phyloP scores from a whole-genome alignment of 129 eudicot species.

The Heracleum sosnowskyi region DNA sequence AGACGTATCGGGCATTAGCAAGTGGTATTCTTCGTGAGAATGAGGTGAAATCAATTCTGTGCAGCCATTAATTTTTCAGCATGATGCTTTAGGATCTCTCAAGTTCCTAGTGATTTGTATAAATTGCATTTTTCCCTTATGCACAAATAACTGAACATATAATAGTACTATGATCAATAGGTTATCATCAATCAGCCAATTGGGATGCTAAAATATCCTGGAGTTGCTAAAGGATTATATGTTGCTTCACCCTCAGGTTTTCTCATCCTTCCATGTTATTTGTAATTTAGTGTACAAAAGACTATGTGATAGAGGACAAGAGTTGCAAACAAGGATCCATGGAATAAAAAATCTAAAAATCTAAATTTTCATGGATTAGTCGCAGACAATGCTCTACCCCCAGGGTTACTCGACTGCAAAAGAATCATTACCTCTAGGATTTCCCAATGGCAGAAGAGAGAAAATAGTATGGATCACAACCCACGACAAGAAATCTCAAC shows the following conservation, averaged over 20 bases:
- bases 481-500: neutral
- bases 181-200: conserved; percentile 68
- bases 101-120: neutral
- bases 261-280: neutral
- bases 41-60: conserved; percentile 45
- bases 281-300: neutral
- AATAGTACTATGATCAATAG: conserved; percentile 27
- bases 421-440: neutral
- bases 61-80: neutral
- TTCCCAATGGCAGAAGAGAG: neutral
- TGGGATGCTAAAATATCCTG: conserved; percentile 73
- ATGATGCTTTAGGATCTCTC: neutral
- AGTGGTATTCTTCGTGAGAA: conserved; percentile 51
- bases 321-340: neutral
- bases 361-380: neutral
- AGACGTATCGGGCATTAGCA: conserved; percentile 78
- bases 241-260: conserved; percentile 87
- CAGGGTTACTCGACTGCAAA: neutral
- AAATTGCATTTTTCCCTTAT: neutral
- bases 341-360: too few relatives aligned
- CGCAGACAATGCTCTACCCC: neutral
- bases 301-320: neutral
- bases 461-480: neutral
- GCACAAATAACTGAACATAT: neutral
- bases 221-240: conserved; percentile 91